These are phyloP conservation scores for Amorphotheca resinae DNA, from an alignment of 495 filamentous ascomycete genomes.

Conservation along the genomic window DNA sequence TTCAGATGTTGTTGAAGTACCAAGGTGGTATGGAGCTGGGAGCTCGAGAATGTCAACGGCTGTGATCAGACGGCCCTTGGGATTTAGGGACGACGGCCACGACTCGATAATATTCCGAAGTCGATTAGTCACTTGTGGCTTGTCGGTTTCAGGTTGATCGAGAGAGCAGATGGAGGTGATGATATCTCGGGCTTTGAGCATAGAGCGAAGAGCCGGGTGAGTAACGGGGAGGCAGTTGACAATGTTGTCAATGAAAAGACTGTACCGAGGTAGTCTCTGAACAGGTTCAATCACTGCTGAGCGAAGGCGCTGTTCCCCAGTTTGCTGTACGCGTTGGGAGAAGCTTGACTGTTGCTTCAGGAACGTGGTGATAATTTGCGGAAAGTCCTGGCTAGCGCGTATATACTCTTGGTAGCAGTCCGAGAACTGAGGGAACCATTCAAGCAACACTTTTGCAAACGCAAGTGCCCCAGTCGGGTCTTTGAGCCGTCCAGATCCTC, in stretches of 20 bases:
- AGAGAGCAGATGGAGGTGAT: constrained; percentile 92
- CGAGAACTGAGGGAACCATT: constrained; percentile 85
- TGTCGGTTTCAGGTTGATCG: constrained; percentile 53
- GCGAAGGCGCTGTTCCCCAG: constrained; percentile 80
- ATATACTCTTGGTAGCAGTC: constrained; percentile 87
- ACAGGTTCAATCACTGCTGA: constrained; percentile 96
- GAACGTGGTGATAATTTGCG: constrained; percentile 62
- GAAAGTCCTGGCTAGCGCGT: constrained; percentile 70
- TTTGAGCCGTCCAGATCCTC: constrained; percentile 31
- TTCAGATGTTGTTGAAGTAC: constrained; percentile 20
- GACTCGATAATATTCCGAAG: constrained; percentile 61
- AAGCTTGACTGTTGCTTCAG: constrained; percentile 70
- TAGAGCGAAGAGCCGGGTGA: constrained; percentile 64
- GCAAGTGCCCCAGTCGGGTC: constrained; percentile 64
- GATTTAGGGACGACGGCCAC: constrained; percentile 66
- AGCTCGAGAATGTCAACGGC: constrained; percentile 75
- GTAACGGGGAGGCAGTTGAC: constrained; percentile 66
- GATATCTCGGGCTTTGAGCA: constrained; percentile 79
- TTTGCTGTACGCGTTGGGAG: constrained; percentile 61
- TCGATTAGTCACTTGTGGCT: constrained; percentile 56
- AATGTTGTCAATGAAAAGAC: constrained; percentile 91
- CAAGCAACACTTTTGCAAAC: constrained; percentile 65
- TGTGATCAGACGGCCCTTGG: constrained; percentile 68
- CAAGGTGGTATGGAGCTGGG: constrained; percentile 50
- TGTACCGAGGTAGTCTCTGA: constrained; percentile 88